These are phyloP conservation scores for Neltuma alba DNA, from an alignment of 306 rosid genomes.

Conservation along the genomic window DNA sequence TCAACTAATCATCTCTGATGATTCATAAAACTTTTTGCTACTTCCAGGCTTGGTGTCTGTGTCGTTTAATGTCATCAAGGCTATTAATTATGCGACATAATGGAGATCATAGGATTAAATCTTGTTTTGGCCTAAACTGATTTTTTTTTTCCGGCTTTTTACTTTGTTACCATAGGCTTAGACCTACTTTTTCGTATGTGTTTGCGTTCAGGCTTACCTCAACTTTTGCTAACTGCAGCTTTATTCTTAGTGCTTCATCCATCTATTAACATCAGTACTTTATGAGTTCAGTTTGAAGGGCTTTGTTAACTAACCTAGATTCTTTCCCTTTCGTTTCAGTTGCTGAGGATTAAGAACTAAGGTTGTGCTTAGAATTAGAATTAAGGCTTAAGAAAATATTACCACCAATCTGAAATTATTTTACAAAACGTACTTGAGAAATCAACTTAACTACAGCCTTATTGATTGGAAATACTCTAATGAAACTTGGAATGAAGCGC, in stretches of 20 bases:
- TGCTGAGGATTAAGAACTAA: not conserved
- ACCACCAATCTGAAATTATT: not conserved
- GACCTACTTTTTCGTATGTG: not conserved
- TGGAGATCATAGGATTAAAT: not conserved
- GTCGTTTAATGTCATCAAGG: not conserved
- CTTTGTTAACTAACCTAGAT: constrained; percentile 5
- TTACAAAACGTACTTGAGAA: not conserved
- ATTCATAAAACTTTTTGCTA: not conserved
- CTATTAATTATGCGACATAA: not conserved
- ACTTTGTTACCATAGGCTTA: not conserved
- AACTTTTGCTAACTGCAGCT: not conserved
- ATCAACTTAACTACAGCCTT: not conserved
- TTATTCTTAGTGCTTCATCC: not conserved
- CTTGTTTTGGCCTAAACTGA: not conserved
- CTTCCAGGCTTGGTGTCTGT: not conserved
- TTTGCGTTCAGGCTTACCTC: not conserved
- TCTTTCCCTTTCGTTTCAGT: not conserved
- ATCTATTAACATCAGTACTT: not conserved
- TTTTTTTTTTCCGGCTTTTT: not conserved
- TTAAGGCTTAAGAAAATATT: not conserved
- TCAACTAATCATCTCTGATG: not conserved
- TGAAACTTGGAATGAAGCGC: not conserved
- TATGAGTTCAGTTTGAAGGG: not conserved
- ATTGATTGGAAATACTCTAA: not conserved
- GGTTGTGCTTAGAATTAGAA: not conserved